Evolutionary conservation across 31 red algal species (phyloP).

Genomic region (Odonthalia washingtoniensis): DNA sequence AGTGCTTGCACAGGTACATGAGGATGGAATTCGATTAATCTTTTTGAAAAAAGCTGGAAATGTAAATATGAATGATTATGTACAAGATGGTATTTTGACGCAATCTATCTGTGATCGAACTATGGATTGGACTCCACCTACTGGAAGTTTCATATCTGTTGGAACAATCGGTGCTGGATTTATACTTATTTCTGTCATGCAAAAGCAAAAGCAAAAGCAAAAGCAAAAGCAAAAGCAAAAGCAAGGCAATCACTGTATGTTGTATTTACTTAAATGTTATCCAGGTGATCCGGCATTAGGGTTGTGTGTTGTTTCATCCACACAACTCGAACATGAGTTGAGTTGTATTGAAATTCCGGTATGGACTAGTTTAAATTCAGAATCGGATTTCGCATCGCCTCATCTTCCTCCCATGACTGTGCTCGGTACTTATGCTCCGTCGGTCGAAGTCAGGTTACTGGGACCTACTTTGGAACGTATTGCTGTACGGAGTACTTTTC

Average conservation of each 20-base stretch:
- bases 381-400: constrained; percentile 34
- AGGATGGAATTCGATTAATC: constrained; percentile 60
- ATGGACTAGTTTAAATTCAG: constrained; percentile 39
- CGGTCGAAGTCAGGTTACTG: constrained; percentile 64
- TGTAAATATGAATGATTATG: constrained; percentile 19
- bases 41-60: constrained; percentile 49
- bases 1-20: constrained; percentile 70
- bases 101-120: constrained; percentile 35
- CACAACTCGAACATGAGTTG: constrained; percentile 58
- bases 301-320: constrained; percentile 46
- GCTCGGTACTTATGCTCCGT: constrained; percentile 67
- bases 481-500: constrained; percentile 15
- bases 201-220: constrained; percentile 11
- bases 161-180: constrained; percentile 73
- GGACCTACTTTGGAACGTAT: constrained; percentile 56
- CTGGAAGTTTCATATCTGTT: constrained; percentile 54
- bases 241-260: no score
- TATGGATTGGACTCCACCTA: constrained; percentile 70
- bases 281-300: constrained; percentile 30
- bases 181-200: constrained; percentile 56
- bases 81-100: constrained; percentile 26
- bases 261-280: constrained; percentile 57
- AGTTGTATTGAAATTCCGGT: constrained; percentile 70
- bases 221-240: no score
- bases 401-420: constrained; percentile 52